Percentiles rank a stretch among this genome's conserved stretches.
These are phyloP conservation scores for Eimeria brunetti DNA, from an alignment of 169 alveolate genomes.

Conservation along the genomic window DNA sequence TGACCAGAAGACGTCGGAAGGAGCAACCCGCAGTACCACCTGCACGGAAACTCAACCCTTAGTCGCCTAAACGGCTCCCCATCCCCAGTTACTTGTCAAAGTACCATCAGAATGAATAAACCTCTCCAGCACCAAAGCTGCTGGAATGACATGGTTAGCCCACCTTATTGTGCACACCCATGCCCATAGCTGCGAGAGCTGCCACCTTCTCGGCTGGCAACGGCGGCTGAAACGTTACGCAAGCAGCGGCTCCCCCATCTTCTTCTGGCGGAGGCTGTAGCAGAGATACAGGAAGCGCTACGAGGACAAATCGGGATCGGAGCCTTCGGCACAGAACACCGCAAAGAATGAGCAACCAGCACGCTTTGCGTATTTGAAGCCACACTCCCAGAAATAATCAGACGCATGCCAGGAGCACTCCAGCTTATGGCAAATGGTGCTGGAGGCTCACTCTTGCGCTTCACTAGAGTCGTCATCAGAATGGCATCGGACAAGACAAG, in stretches of 20 bases:
- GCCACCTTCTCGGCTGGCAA: slow-evolving; percentile 72
- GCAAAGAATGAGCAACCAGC: neutral
- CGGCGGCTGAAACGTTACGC: slow-evolving; percentile 72
- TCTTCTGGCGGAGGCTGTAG: slow-evolving; percentile 52
- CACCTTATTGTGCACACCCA: slow-evolving; percentile 81
- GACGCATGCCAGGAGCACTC: neutral
- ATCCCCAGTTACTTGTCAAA: neutral
- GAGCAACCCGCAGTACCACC: slow-evolving; percentile 78
- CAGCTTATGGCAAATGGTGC: neutral
- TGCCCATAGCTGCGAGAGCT: slow-evolving; percentile 67
- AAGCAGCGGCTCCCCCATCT: slow-evolving; percentile 64
- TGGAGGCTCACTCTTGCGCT: slow-evolving; percentile 32
- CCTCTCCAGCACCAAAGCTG: neutral
- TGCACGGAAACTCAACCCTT: neutral
- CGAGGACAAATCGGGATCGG: slow-evolving; percentile 59
- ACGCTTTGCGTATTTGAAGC: neutral
- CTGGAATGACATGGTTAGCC: neutral
- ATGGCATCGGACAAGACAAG: slow-evolving; percentile 70
- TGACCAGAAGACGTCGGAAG: slow-evolving; percentile 76
- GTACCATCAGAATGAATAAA: neutral
- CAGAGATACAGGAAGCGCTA: slow-evolving; percentile 62
- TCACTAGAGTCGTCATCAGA: slow-evolving; percentile 32
- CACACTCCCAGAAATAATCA: neutral
- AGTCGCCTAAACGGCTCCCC: neutral
- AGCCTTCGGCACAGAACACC: slow-evolving; percentile 24